A percentile compares a stretch with the other conserved stretches of the same genome.
Evolutionary conservation across 1,284 basidiomycete genomes (phyloP).

Genomic region (Hemileia vastatrix): DNA sequence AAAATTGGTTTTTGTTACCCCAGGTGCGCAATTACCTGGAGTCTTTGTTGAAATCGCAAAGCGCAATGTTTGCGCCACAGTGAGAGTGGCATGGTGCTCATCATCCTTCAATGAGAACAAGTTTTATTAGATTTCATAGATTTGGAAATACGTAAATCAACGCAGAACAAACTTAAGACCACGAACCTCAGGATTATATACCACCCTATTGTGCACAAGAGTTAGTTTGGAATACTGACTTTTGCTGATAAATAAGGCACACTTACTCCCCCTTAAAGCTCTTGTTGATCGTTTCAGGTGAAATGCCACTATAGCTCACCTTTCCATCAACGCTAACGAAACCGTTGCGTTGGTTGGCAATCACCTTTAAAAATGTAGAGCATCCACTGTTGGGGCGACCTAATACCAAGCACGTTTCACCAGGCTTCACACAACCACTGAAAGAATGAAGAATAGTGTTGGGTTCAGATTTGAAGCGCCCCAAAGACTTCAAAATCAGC

Average conservation of each 20-base stretch:
- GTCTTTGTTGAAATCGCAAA: slow-evolving; percentile 52
- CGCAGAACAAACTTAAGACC: too few species aligned
- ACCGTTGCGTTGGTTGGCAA: slow-evolving; percentile 59
- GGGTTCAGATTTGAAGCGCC: too few species aligned
- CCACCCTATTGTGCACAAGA: too few species aligned
- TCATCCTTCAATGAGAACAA: slow-evolving; percentile 51
- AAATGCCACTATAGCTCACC: slow-evolving; percentile 58
- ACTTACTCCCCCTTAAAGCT: slow-evolving; percentile 22
- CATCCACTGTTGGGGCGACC: slow-evolving; percentile 73
- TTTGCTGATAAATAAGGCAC: too few species aligned
- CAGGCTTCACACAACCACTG: slow-evolving; percentile 62
- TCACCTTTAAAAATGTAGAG: slow-evolving; percentile 59
- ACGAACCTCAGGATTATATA: slow-evolving; percentile 19
- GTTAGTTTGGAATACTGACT: too few species aligned
- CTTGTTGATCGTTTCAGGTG: slow-evolving; percentile 20
- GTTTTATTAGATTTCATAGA: too few species aligned
- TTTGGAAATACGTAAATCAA: too few species aligned
- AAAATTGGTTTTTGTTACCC: slow-evolving; percentile 49
- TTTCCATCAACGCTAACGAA: slow-evolving; percentile 57
- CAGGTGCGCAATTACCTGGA: slow-evolving; percentile 50
- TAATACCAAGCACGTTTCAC: slow-evolving; percentile 59
- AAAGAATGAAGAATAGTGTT: too few species aligned
- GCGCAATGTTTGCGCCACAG: slow-evolving; percentile 52
- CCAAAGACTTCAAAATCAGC: slow-evolving; percentile 33
- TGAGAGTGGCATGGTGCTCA: slow-evolving; percentile 55